Percentiles rank a stretch among this genome's conserved stretches.
phyloP scores from a whole-genome alignment of 495 filamentous ascomycete genomes.

The Xylaria palmicola region DNA sequence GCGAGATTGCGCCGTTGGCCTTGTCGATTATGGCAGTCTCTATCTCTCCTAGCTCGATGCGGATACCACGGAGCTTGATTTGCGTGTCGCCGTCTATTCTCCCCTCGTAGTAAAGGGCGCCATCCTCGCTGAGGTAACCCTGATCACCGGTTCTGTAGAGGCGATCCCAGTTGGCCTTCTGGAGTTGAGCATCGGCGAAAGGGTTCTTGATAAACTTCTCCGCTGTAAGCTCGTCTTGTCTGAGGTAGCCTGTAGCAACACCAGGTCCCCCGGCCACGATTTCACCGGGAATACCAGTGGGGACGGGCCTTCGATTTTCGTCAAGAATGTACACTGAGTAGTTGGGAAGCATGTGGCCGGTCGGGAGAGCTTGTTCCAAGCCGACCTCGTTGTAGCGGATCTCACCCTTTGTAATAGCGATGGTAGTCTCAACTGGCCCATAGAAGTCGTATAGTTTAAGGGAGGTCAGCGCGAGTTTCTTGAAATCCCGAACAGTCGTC shows the following conservation, averaged over 20 bases:
- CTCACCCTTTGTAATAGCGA: neutral
- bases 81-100: constrained; percentile 40
- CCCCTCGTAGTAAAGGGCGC: constrained; percentile 28
- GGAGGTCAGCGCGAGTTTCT: neutral
- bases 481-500: neutral
- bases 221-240: constrained; percentile 4
- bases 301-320: constrained; percentile 33
- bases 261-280: constrained; percentile 25
- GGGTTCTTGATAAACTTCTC: constrained; percentile 31
- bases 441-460: neutral
- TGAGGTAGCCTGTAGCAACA: constrained; percentile 21
- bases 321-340: constrained; percentile 41
- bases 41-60: constrained; percentile 39
- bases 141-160: constrained; percentile 41
- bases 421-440: constrained; percentile 4
- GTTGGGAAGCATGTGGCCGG: constrained; percentile 20
- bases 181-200: constrained; percentile 20
- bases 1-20: constrained; percentile 25
- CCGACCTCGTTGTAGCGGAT: neutral
- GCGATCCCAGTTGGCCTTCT: constrained; percentile 25
- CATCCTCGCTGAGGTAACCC: constrained; percentile 30
- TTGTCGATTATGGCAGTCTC: constrained; percentile 28
- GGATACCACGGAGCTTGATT: constrained; percentile 40
- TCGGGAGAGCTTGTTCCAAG: neutral
- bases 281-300: constrained; percentile 18